phyloP scores from a whole-genome alignment of 306 rosid genomes.

The Gynostemma pentaphyllum region DNA sequence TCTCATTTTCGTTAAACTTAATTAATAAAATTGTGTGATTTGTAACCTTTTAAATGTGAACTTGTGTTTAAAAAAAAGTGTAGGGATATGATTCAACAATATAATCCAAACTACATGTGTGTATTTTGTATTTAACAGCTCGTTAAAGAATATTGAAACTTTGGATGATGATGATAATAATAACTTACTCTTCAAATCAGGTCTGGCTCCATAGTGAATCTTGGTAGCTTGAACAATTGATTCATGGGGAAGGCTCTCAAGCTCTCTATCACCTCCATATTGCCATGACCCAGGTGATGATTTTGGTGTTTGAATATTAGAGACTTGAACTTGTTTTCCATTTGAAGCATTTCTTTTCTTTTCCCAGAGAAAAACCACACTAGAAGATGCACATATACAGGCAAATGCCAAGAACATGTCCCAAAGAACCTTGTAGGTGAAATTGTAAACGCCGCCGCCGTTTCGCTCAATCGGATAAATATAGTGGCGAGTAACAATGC shows the following conservation, averaged over 20 bases:
- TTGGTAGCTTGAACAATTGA: conserved; percentile 24
- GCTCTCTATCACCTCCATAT: conserved; percentile 20
- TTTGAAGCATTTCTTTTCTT: conserved; percentile 19
- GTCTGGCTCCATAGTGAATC: conserved; percentile 32
- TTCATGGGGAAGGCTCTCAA: conserved; percentile 27
- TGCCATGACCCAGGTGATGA: conserved; percentile 15
- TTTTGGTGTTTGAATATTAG: conserved; percentile 13
- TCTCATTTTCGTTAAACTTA: too few relatives aligned
- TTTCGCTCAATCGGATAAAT: conserved; percentile 25
- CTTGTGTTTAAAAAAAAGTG: too few relatives aligned
- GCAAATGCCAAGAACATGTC: conserved; percentile 29
- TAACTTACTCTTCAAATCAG: conserved; percentile 32
- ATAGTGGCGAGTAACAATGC: conserved; percentile 22
- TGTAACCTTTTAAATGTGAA: too few relatives aligned
- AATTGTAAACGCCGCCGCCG: conserved; percentile 8
- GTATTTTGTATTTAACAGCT: too few relatives aligned
- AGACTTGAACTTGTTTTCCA: conserved; percentile 11
- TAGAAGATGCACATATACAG: conserved; percentile 27
- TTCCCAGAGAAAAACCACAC: conserved; percentile 20
- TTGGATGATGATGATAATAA: too few relatives aligned
- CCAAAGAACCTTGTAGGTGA: conserved; percentile 28
- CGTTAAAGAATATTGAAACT: too few relatives aligned
- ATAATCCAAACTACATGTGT: too few relatives aligned
- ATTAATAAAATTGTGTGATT: too few relatives aligned
- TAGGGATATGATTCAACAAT: too few relatives aligned